A percentile compares a stretch with the other conserved stretches of the same genome.
Evolutionary conservation across 495 filamentous ascomycete species (phyloP).

Genomic region (Trichoderma parareesei): DNA sequence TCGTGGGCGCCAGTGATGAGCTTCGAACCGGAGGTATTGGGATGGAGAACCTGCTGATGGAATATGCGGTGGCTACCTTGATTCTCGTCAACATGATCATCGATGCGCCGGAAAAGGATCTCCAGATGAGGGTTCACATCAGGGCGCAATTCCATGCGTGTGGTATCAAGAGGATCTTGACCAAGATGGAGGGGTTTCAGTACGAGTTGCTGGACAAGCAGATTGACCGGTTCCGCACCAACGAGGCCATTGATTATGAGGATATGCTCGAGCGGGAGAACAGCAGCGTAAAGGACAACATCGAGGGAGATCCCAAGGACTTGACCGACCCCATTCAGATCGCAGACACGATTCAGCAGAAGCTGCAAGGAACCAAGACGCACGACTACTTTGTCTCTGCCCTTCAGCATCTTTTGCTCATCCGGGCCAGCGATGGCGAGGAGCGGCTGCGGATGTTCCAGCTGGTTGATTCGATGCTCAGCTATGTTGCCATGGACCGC

Average conservation of each 20-base stretch:
- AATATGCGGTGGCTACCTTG: constrained; percentile 93
- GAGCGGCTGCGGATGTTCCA: constrained; percentile 95
- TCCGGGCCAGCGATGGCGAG: constrained; percentile 87
- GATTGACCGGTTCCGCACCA: constrained; percentile 84
- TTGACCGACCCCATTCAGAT: constrained; percentile 90
- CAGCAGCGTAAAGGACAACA: constrained; percentile 78
- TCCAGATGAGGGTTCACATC: constrained; percentile 89
- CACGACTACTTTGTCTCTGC: constrained; percentile 95
- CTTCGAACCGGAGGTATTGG: constrained; percentile 94
- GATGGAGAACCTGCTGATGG: constrained; percentile 98
- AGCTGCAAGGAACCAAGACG: constrained; percentile 70
- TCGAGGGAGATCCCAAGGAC: constrained; percentile 89
- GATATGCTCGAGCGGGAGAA: constrained; percentile 89
- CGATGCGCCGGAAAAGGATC: constrained; percentile 78
- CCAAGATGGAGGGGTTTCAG: constrained; percentile 97
- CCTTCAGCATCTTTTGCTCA: constrained; percentile 89
- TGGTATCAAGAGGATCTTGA: constrained; percentile 87
- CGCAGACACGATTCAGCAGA: constrained; percentile 85
- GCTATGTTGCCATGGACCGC: constrained; percentile 98
- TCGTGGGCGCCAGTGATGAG: constrained; percentile 95
- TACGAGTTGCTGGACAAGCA: constrained; percentile 99
- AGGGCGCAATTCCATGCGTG: constrained; percentile 93
- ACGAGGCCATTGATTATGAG: constrained; percentile 97
- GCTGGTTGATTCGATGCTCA: constrained; percentile 94
- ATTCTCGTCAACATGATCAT: constrained; percentile 96